Base-by-base conservation (phyloP, 1,284 basidiomycete genomes). In the Pseudozyma sp. region DNA sequence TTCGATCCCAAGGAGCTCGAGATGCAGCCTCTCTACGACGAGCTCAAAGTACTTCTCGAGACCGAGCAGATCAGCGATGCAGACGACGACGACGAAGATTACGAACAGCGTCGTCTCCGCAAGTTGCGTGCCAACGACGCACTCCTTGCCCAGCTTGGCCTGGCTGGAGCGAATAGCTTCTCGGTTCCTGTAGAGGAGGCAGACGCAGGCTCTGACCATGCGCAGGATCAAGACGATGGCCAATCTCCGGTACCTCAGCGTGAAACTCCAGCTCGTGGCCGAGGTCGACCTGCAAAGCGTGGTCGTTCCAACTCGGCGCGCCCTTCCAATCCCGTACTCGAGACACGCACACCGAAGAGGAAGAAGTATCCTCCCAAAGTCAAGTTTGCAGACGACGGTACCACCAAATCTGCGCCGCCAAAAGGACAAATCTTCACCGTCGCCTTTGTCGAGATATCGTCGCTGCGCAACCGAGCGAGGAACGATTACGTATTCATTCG, bases 361-460 rank as follows among this genome's bases (percentile, higher is more conserved):
- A 68, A 65, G 14, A 75, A 67, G 37, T 55, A 69, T 24, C 55
- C 63, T 7, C 72, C 68, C 37, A 69, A 57, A 29, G 51, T 70
- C 57, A 65, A 45, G 37, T 67, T 70, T 40, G 72, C 67, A 3
- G 68, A 70, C 5, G 67, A 75, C 40, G 68, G 72, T 39, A 75
- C 72, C 33, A 75, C 72, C 35, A 75, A 55, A 34, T 54, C 51
- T 1, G 56, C 54, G 4, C 72, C 72, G 7, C 50, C 48, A 1
- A 42, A 33, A 0, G 72, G 72, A 40, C 56, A 70, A n/a, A n/a
- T 37, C 5, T 67, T 69, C 35, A 58, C 50, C 7, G 40, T 70
- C 7, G 72, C 68, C 37, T 75, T 63, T 43, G 35, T 70, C 46
- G 72, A 75, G 35, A 7, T 70, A 0, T 42, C 68, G 5, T 5